Percentiles rank a stretch among this genome's conserved stretches.
Conservation (phyloP, 441 rosid species). For the Omphalea diandra region DNA sequence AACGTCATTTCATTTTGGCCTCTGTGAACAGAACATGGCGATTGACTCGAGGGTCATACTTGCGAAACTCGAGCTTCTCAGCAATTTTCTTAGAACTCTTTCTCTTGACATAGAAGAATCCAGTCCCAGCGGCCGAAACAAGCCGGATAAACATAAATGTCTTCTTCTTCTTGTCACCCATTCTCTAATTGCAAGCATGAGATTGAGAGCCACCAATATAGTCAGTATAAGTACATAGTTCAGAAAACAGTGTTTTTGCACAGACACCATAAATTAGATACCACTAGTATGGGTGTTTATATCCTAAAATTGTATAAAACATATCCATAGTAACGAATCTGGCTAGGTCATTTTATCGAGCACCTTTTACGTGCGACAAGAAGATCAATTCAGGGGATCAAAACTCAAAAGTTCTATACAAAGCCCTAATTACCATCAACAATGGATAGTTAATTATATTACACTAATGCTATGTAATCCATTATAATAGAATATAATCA, state of each 20-base stretch:
- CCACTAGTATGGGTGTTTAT: not conserved
- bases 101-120: slow-evolving; percentile 93
- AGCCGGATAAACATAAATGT: slow-evolving; percentile 89
- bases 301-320: no score
- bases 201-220: not conserved
- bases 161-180: slow-evolving; percentile 93
- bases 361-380: not conserved
- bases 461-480: no score
- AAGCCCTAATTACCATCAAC: not conserved
- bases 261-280: not conserved
- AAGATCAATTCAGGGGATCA: not conserved
- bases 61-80: slow-evolving; percentile 93
- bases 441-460: not conserved
- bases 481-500: no score
- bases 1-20: slow-evolving; percentile 79
- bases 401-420: not conserved
- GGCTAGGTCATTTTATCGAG: slow-evolving; percentile 18
- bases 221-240: not conserved
- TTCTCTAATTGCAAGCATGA: slow-evolving; percentile 22
- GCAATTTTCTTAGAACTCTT: slow-evolving; percentile 71
- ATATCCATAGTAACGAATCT: not conserved
- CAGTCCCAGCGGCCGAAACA: slow-evolving; percentile 94
- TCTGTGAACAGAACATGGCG: slow-evolving; percentile 90
- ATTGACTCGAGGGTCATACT: slow-evolving; percentile 86
- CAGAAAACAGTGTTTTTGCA: not conserved